A percentile compares a stretch with the other conserved stretches of the same genome.
Conservation (phyloP, 371 early-diverging fungal species). For the Funneliformis caledonium region DNA sequence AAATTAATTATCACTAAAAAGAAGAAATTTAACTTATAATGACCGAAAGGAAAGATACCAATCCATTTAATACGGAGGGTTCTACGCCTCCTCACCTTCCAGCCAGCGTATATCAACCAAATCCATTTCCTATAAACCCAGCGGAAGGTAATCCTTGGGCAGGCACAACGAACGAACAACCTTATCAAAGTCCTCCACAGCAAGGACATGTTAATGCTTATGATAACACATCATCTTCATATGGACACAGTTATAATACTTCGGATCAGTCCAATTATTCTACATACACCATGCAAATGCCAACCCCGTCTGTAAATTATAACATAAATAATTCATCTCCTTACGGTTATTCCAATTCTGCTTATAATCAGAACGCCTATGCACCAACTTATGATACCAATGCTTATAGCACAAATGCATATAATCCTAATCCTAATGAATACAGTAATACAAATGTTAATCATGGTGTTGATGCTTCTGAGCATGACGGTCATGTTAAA, state of each 20-base stretch:
- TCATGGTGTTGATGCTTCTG: background rate
- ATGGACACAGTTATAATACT: background rate
- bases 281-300: background rate
- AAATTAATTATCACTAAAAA: no score
- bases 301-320: background rate
- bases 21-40: background rate
- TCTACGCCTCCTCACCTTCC: conserved; percentile 4
- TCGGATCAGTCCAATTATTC: background rate
- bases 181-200: background rate
- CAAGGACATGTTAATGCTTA: background rate
- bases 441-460: background rate
- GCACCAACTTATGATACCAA: background rate
- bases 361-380: background rate
- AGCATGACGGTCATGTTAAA: background rate
- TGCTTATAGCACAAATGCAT: conserved; percentile 17
- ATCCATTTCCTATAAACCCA: conserved; percentile 1
- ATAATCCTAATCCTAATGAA: background rate
- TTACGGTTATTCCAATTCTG: background rate
- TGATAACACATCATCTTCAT: background rate
- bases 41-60: background rate
- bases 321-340: background rate
- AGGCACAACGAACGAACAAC: background rate
- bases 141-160: conserved; percentile 18
- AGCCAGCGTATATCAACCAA: conserved; percentile 1
- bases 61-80: background rate